Percentiles rank a stretch among this genome's conserved stretches.
Evolutionary conservation across 2,329 filamentous ascomycete species (phyloP).

Genomic region (Aspergillus oerlinghausenensis): DNA sequence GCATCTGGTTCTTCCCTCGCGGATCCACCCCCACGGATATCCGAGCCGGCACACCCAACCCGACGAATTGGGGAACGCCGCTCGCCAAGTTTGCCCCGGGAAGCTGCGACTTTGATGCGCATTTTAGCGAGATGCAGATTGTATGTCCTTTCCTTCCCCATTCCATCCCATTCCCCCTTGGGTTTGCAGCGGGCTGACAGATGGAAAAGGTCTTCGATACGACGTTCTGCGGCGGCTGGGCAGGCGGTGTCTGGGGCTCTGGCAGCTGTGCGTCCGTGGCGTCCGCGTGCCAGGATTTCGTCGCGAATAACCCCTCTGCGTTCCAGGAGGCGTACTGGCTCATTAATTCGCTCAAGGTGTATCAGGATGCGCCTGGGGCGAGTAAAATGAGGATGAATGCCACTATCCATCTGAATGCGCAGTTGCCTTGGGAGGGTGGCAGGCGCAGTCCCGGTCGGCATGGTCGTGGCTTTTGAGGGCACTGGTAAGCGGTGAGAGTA

Average conservation of each 20-base stretch:
- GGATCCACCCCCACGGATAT: conserved; percentile 61
- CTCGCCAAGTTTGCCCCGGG: conserved; percentile 60
- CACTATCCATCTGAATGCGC: not conserved
- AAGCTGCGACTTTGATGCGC: conserved; percentile 64
- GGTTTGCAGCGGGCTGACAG: not conserved
- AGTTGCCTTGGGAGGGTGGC: not conserved
- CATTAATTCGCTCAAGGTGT: conserved; percentile 68
- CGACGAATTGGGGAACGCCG: conserved; percentile 64
- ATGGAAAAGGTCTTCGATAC: conserved; percentile 56
- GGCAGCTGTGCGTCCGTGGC: conserved; percentile 60
- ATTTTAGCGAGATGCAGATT: conserved; percentile 70
- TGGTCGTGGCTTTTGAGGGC: not conserved
- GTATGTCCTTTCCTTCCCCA: conserved; percentile 23
- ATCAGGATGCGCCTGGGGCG: conserved; percentile 30
- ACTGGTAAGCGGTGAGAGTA: not conserved
- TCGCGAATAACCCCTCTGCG: conserved; percentile 63
- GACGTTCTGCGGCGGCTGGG: conserved; percentile 86
- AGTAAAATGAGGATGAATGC: conserved; percentile 1
- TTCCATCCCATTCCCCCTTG: too few relatives aligned
- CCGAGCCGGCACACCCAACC: conserved; percentile 55
- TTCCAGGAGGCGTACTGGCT: conserved; percentile 74
- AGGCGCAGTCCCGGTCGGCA: not conserved
- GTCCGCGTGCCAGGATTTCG: conserved; percentile 65
- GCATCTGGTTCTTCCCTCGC: conserved; percentile 80
- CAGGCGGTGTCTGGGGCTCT: conserved; percentile 62